Evolutionary conservation across 495 filamentous ascomycete species (phyloP).

Genomic region (Hypoxylon lienhwacheense): DNA sequence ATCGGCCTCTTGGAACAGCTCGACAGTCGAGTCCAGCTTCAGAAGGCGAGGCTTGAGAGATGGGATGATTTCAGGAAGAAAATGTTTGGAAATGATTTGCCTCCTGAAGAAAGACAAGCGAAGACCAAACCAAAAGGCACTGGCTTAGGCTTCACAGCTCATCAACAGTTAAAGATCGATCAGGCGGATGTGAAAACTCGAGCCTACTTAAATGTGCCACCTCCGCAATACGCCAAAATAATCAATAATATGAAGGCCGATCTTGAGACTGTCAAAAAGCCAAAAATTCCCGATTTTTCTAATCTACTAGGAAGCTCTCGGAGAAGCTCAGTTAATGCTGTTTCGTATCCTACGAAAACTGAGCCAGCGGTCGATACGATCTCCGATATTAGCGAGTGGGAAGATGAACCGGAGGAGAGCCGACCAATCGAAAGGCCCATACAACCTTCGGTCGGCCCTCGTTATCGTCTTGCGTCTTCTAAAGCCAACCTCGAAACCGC

Average conservation of each 20-base stretch:
- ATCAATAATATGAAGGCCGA: slow-evolving; percentile 47
- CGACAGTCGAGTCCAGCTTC: slow-evolving; percentile 60
- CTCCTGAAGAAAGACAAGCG: slow-evolving; percentile 21
- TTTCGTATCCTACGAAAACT: slow-evolving; percentile 6
- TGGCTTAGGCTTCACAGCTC: slow-evolving; percentile 54
- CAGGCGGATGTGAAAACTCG: slow-evolving; percentile 18
- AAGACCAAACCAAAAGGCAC: slow-evolving; percentile 42
- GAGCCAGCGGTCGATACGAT: slow-evolving; percentile 39
- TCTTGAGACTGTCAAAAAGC: slow-evolving; percentile 36
- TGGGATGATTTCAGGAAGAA: slow-evolving; percentile 70
- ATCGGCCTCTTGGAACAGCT: slow-evolving; percentile 61
- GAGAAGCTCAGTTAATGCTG: slow-evolving; percentile 4
- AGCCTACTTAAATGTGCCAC: slow-evolving; percentile 15
- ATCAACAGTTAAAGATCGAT: slow-evolving; percentile 44
- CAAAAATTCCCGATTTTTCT: slow-evolving; percentile 34
- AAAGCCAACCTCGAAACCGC: slow-evolving; percentile 3
- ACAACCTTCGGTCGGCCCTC: slow-evolving; percentile 12
- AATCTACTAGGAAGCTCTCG: slow-evolving; percentile 8
- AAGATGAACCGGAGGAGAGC: slow-evolving; percentile 38
- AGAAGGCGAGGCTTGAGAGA: slow-evolving; percentile 64
- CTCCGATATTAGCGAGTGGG: slow-evolving; percentile 51
- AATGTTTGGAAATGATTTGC: slow-evolving; percentile 45
- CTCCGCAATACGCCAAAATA: slow-evolving; percentile 49
- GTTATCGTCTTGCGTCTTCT: slow-evolving; percentile 23
- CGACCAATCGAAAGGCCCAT: slow-evolving; percentile 22